Conservation (phyloP, 495 filamentous ascomycete genomes). For the Daldinia grandis region DNA sequence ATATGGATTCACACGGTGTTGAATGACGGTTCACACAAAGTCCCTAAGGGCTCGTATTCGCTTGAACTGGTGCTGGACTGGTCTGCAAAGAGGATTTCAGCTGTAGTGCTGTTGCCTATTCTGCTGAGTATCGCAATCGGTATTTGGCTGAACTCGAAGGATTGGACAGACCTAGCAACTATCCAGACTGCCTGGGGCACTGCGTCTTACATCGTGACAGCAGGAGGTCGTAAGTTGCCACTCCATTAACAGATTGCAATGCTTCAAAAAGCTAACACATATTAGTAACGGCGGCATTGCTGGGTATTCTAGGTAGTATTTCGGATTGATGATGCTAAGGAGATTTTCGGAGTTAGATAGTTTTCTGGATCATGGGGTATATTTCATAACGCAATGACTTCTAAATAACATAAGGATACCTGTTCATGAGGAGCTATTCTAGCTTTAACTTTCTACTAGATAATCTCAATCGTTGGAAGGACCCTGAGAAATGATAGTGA, state of each 20-base stretch:
- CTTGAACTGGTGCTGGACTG: background rate
- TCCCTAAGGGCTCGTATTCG: background rate
- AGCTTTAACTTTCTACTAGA: too few relatives aligned
- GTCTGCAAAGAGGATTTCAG: background rate
- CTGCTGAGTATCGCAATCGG: background rate
- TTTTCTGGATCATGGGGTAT: too few relatives aligned
- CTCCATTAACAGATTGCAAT: too few relatives aligned
- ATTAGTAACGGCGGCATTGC: background rate
- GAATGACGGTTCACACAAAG: background rate
- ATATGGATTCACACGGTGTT: background rate
- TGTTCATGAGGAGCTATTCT: too few relatives aligned
- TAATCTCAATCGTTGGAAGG: too few relatives aligned
- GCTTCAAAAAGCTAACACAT: background rate
- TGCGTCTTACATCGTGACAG: background rate
- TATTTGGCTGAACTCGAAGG: background rate
- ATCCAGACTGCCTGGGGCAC: background rate
- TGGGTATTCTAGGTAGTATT: background rate
- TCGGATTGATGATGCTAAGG: background rate
- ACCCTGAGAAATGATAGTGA: too few relatives aligned
- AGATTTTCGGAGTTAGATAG: too few relatives aligned
- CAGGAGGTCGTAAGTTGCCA: background rate
- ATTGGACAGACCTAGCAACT: background rate
- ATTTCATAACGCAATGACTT: too few relatives aligned
- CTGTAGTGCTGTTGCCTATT: background rate
- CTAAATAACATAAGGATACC: too few relatives aligned